Evolutionary conservation across 1,284 basidiomycete genomes (phyloP), one percentile per base, ranked within the genome.

Genomic region (Cutaneotrichosporon mucoides): DNA sequence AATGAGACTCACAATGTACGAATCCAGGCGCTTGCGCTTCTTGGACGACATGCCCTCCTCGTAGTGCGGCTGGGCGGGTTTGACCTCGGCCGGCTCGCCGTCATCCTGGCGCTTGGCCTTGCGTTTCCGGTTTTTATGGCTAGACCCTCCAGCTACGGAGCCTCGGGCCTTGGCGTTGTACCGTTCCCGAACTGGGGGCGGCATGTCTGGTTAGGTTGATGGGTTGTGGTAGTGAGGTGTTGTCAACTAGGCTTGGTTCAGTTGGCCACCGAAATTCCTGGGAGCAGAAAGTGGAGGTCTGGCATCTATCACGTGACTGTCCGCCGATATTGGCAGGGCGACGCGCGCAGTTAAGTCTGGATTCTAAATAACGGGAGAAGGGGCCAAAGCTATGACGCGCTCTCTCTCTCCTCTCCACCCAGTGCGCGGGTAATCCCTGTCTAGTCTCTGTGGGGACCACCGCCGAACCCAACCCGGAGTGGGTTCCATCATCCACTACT

Each of bases 1-100:
- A 37, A 5, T 36, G 4, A 6, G 5, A 2, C 71, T 86, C 86
- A 76, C 78, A 57, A 77, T 79, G 57, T 75, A 79, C 3, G 74
- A 76, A 44, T 78, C 79, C 35, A 78, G 69, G 9, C 77, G 63
- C 64, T 78, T 79, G 54, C 70, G 67, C 69, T 77, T 79, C 72
- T 77, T 79, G 42, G 68, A 69, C 41, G 71, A 75, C 75, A 77
- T 79, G 46, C 67, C 69, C 34, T 63, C 57, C 44, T 65, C 67
- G 33, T 66, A 57, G 53, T 65, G 64, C 69, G 55, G 57, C 15
- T 76, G 76, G n/a, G 73, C 72, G 8, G 76, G 54, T 35, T 56
- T 72, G 6, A 75, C 81, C 12, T 68, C 68, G 10, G 63, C 70
- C 5, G 69, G 67, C 13, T 67, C 24, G 24, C 24, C 24, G 24